These are phyloP conservation scores for Lithospermum erythrorhizon DNA, from an alignment of 257 asterid species.

Conservation along the genomic window DNA sequence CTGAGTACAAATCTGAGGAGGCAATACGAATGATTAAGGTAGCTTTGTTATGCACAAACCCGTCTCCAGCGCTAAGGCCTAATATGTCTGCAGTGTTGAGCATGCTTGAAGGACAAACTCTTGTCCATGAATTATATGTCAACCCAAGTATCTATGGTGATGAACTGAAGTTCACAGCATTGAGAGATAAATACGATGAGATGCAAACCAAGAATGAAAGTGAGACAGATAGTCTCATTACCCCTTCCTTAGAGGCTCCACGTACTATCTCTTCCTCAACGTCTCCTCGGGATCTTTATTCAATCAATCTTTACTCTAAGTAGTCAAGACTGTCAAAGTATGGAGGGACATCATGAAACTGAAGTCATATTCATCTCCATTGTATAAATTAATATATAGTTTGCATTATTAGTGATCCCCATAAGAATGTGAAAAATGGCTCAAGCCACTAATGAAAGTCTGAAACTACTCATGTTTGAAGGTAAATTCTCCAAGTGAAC, in stretches of 20 bases:
- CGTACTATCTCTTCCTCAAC: constrained; percentile 9
- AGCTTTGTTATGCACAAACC: constrained; percentile 48
- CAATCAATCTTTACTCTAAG: background rate
- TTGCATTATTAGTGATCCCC: background rate
- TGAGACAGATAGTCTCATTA: constrained; percentile 11
- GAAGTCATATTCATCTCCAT: background rate
- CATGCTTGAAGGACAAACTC: constrained; percentile 40
- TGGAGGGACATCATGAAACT: no score
- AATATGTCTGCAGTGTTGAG: constrained; percentile 48
- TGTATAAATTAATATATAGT: no score
- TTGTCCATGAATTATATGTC: constrained; percentile 26
- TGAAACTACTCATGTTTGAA: no score
- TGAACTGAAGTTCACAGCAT: constrained; percentile 31
- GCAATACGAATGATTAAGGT: constrained; percentile 38
- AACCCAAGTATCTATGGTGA: constrained; percentile 28
- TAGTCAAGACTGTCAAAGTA: background rate
- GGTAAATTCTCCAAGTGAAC: no score
- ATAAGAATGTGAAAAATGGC: background rate
- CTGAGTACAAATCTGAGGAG: constrained; percentile 23
- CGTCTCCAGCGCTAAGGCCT: constrained; percentile 59
- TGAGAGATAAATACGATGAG: constrained; percentile 36
- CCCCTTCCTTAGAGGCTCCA: constrained; percentile 3
- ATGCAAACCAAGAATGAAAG: constrained; percentile 12
- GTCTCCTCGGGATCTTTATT: constrained; percentile 5
- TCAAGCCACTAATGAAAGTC: no score